These are phyloP conservation scores for Cystofilobasidium macerans DNA, from an alignment of 768 basidiomycete genomes.

Conservation along the genomic window DNA sequence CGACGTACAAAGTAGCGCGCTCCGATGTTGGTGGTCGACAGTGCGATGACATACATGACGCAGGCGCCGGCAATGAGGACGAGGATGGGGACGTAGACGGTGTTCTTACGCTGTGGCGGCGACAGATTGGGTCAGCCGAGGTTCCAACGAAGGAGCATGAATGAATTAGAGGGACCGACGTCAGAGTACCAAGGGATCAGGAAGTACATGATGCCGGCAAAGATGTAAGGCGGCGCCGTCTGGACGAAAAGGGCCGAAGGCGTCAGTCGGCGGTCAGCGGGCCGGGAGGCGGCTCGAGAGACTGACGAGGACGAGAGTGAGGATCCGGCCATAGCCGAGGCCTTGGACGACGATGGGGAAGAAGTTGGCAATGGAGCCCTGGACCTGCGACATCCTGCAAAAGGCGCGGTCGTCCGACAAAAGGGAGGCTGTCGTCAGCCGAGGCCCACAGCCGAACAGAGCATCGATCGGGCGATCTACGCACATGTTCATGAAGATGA, in stretches of 20 bases:
- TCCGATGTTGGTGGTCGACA: constrained; percentile 29
- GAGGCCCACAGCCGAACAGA: too few relatives aligned
- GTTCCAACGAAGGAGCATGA: constrained; percentile 15
- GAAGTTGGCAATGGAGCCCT: constrained; percentile 17
- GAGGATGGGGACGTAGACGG: constrained; percentile 30
- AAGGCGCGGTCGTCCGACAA: too few relatives aligned
- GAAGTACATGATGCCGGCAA: constrained; percentile 30
- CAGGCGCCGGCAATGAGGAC: constrained; percentile 26
- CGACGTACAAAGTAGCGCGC: constrained; percentile 30
- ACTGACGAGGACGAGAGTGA: constrained; percentile 32
- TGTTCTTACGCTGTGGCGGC: constrained; percentile 20
- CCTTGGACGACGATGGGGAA: constrained; percentile 30
- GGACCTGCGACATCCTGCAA: neutral
- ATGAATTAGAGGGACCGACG: neutral
- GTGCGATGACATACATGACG: constrained; percentile 31
- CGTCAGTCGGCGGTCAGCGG: too few relatives aligned
- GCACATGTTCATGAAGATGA: constrained; percentile 10
- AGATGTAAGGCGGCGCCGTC: constrained; percentile 6
- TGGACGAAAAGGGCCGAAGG: too few relatives aligned
- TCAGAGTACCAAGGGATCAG: constrained; percentile 26
- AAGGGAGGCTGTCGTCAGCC: too few relatives aligned
- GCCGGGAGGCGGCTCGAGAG: neutral
- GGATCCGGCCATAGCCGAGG: constrained; percentile 31
- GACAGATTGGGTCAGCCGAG: neutral
- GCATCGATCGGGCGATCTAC: too few relatives aligned